Evolutionary conservation across 2,329 filamentous ascomycete genomes (phyloP), one percentile per base, ranked within the genome.

Genomic region (Exophiala dermatitidis): DNA sequence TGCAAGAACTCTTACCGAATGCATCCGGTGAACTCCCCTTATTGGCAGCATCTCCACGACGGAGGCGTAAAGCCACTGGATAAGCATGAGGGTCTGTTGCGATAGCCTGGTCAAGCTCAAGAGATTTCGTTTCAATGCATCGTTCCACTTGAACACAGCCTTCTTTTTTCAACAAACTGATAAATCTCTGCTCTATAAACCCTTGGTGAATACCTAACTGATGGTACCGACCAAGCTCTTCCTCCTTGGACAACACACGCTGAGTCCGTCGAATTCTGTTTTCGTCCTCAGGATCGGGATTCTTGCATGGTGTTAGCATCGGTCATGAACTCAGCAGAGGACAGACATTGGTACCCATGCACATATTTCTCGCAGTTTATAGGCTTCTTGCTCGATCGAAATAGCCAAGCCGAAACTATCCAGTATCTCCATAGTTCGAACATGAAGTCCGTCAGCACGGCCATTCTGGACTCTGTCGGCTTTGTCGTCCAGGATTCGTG

Each of bases 181-280:
- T 71, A 60, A 85, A 82, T 64, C 83, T 84, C 1, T 76, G 72
- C 63, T 88, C 85, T 55, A 88, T 80, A 1, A 84, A 77, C 2
- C 84, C 85, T 68, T 88, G 85, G 60, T 87, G 84, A 40, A 89
- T 66, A 2, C 85, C 80, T 2, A 82, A 77, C 63, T 88, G 78
- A 50, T 80, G 78, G 59, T 84, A 86, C 3, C 77, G 76, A 29
- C 77, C 83, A 45, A 85, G 71, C 0, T 80, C 81, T 0, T 76
- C 74, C 38, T 79, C 78, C 0, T 78, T 83, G 66, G 86, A 83
- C 0, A 78, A 75, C n/a, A 84, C 80, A 38, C 80, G 75, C 44
- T 80, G 81, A 32, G 74, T 80, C 38, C 82, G 75, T 43, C 71
- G 69, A 49, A 88, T 74, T 0, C 69, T 66, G 1, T 82, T 81